Evolutionary conservation across 2,329 filamentous ascomycete species (phyloP).

Genomic region (Penicillium paneum): DNA sequence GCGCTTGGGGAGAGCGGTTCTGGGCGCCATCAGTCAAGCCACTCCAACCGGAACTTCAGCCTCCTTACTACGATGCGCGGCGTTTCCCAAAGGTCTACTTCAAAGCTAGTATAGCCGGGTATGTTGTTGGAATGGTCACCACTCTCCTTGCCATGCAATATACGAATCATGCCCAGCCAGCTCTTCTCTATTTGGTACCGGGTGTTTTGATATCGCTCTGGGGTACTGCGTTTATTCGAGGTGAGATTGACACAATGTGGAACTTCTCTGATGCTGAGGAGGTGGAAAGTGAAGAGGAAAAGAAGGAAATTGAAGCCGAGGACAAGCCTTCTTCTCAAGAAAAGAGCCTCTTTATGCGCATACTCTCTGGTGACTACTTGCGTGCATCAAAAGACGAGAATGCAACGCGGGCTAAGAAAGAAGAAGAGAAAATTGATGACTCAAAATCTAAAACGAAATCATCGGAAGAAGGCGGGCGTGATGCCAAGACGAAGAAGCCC

Average conservation of each 20-base stretch:
- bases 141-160: slow-evolving; percentile 75
- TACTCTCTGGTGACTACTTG: slow-evolving; percentile 26
- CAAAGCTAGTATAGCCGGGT: slow-evolving; percentile 70
- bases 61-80: slow-evolving; percentile 39
- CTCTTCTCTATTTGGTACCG: slow-evolving; percentile 87
- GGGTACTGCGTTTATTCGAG: slow-evolving; percentile 66
- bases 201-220: slow-evolving; percentile 73
- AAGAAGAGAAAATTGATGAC: slow-evolving; percentile 5
- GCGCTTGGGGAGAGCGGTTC: slow-evolving; percentile 77
- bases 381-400: slow-evolving; percentile 1
- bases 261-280: slow-evolving; percentile 67
- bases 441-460: slow-evolving; percentile 37
- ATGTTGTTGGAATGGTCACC: slow-evolving; percentile 70
- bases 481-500: slow-evolving; percentile 10
- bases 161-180: slow-evolving; percentile 80
- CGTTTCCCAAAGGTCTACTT: slow-evolving; percentile 84
- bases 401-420: not conserved
- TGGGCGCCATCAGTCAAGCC: slow-evolving; percentile 57
- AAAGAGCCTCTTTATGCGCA: slow-evolving; percentile 27
- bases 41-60: slow-evolving; percentile 30
- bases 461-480: slow-evolving; percentile 3
- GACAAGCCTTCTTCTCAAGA: slow-evolving; percentile 6
- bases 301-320: slow-evolving; percentile 46
- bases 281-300: slow-evolving; percentile 38
- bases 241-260: slow-evolving; percentile 76